Percentiles rank a stretch among this genome's conserved stretches.
phyloP scores from a whole-genome alignment of 176 grass and related monocot genomes.

The Ensete glaucum region DNA sequence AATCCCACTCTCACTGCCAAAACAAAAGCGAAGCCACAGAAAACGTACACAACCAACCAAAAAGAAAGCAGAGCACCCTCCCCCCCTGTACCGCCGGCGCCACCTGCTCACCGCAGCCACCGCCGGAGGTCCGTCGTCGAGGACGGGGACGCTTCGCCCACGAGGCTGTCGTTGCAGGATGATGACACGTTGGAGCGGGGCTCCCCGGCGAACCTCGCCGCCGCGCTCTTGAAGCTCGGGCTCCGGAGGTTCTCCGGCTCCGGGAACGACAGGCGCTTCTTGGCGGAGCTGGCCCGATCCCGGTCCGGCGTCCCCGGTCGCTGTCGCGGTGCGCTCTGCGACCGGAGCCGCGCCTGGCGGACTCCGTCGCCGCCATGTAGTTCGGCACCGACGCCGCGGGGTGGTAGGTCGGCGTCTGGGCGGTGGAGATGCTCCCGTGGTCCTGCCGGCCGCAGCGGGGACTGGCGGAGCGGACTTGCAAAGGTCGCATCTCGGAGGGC shows the following conservation, averaged over 20 bases:
- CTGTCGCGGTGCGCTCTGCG: constrained; percentile 75
- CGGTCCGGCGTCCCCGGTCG: constrained; percentile 54
- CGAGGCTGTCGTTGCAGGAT: constrained; percentile 64
- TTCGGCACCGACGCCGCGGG: constrained; percentile 43
- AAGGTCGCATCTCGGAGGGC: constrained; percentile 45
- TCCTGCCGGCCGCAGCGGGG: constrained; percentile 34
- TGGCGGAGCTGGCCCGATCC: constrained; percentile 23
- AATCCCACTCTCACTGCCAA: background rate
- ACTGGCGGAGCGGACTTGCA: constrained; percentile 66
- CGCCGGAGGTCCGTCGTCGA: constrained; percentile 70
- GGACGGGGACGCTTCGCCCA: constrained; percentile 47
- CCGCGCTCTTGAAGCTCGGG: constrained; percentile 86
- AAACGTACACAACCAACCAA: background rate
- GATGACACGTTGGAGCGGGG: constrained; percentile 67
- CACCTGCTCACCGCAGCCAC: constrained; percentile 44
- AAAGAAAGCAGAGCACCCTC: background rate
- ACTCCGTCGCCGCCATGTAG: constrained; percentile 95
- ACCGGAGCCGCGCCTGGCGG: constrained; percentile 67
- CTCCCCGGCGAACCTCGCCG: constrained; percentile 54
- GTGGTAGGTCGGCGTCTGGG: constrained; percentile 40
- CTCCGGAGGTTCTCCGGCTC: constrained; percentile 51
- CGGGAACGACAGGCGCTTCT: constrained; percentile 87
- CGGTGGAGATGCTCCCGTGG: background rate
- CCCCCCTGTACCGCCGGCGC: no score
- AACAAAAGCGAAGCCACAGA: background rate